Percentiles rank a stretch among this genome's conserved stretches.
phyloP scores from a whole-genome alignment of 106 monocot genomes.

The Allium fistulosum region DNA sequence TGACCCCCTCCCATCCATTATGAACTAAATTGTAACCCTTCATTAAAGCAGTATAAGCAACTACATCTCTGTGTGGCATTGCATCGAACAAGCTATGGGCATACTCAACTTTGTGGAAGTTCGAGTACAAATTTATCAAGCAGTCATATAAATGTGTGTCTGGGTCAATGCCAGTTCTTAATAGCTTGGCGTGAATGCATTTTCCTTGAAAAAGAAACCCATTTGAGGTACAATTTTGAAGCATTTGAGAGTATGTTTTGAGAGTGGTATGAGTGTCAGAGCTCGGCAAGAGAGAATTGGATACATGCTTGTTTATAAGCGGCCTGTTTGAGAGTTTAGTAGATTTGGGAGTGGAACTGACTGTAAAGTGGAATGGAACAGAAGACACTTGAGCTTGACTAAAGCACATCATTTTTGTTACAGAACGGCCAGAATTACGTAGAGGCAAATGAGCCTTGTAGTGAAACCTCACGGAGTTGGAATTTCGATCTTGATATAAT shows the following conservation, averaged over 20 bases:
- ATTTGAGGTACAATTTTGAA: not conserved
- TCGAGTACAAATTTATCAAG: not conserved
- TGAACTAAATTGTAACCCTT: not conserved
- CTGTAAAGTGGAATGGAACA: not conserved
- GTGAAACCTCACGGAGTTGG: too few relatives aligned
- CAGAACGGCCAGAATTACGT: too few relatives aligned
- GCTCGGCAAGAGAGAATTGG: not conserved
- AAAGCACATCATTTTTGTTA: too few relatives aligned
- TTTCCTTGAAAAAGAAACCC: not conserved
- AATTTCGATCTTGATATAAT: too few relatives aligned
- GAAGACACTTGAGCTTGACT: not conserved
- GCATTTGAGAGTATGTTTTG: not conserved
- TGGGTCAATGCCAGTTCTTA: slow-evolving; percentile 1
- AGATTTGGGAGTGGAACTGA: not conserved
- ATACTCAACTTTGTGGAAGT: not conserved
- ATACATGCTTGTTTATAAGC: not conserved
- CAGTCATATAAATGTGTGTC: not conserved
- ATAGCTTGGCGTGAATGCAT: not conserved
- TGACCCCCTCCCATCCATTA: not conserved
- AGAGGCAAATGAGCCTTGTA: too few relatives aligned
- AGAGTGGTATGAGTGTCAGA: not conserved
- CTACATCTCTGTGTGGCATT: slow-evolving; percentile 2
- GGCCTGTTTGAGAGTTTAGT: not conserved
- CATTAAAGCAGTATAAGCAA: slow-evolving; percentile 1
- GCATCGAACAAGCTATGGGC: not conserved